Conservation (phyloP, 805 yeast species). For the Wickerhamomyces bovis region DNA sequence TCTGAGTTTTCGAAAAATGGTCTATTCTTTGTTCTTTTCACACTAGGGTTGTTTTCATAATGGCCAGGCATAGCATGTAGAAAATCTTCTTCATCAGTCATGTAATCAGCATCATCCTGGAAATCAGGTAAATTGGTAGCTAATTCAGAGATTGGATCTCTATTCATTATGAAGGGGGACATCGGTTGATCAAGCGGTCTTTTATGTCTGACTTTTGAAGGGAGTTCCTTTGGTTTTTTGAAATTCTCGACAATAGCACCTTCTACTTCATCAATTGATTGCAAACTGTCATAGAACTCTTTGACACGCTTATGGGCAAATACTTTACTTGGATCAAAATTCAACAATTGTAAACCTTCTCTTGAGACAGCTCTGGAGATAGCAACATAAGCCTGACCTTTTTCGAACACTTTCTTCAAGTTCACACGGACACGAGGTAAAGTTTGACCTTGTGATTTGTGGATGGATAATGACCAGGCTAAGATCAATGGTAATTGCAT, state of each 20-base stretch:
- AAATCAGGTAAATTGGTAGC: neutral
- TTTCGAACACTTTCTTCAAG: conserved; percentile 69
- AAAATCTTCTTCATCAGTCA: neutral
- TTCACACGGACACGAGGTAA: conserved; percentile 73
- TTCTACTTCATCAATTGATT: conserved; percentile 25
- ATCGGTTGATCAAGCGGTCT: neutral
- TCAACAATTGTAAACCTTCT: conserved; percentile 74
- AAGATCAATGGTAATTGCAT: conserved; percentile 79
- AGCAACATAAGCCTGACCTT: conserved; percentile 96
- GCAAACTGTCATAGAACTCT: conserved; percentile 55
- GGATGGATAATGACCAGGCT: conserved; percentile 97
- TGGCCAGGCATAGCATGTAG: neutral
- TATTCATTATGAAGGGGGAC: neutral
- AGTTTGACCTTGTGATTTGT: conserved; percentile 94
- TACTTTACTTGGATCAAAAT: conserved; percentile 61
- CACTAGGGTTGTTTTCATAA: neutral
- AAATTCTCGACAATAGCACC: neutral
- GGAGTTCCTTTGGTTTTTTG: neutral
- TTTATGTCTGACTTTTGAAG: neutral
- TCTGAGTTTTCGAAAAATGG: neutral
- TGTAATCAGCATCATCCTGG: neutral
- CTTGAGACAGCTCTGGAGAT: conserved; percentile 83
- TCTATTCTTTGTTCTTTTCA: neutral
- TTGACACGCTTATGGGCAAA: conserved; percentile 65
- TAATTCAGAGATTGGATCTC: neutral